A percentile compares a stretch with the other conserved stretches of the same genome.
These are phyloP conservation scores for Nemania abortiva DNA, from an alignment of 2,329 filamentous ascomycete genomes.

Conservation along the genomic window DNA sequence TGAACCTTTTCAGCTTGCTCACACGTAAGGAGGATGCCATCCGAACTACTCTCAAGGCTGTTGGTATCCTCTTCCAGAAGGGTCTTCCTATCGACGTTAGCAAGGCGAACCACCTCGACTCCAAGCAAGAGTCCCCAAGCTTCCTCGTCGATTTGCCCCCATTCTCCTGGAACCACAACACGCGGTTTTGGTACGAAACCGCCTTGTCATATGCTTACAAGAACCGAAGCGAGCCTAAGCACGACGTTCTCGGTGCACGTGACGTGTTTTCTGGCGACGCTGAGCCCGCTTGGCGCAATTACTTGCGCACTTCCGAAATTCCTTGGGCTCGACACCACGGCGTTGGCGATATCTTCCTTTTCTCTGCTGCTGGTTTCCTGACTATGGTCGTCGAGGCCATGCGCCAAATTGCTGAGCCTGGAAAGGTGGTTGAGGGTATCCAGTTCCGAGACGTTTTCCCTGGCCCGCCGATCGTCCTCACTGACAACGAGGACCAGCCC, in stretches of 20 bases:
- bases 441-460: constrained; percentile 51
- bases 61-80: constrained; percentile 47
- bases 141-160: constrained; percentile 54
- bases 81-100: constrained; percentile 50
- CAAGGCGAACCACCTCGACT: constrained; percentile 51
- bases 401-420: constrained; percentile 46
- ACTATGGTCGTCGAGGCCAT: constrained; percentile 54
- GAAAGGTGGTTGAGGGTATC: constrained; percentile 47
- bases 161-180: constrained; percentile 62
- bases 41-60: constrained; percentile 47
- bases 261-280: constrained; percentile 48
- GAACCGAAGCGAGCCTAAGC: constrained; percentile 51
- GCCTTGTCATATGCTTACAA: constrained; percentile 53
- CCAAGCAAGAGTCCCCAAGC: constrained; percentile 49
- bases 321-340: constrained; percentile 63
- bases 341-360: constrained; percentile 62
- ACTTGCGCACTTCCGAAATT: constrained; percentile 52
- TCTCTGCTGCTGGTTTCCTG: constrained; percentile 58
- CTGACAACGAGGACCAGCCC: constrained; percentile 45
- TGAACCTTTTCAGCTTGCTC: constrained; percentile 46
- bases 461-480: constrained; percentile 44
- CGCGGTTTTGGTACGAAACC: constrained; percentile 56
- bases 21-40: constrained; percentile 50
- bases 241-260: constrained; percentile 56
- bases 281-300: constrained; percentile 53